Base-by-base conservation (phyloP, 257 asterid species). In the Solanum appendiculatum region DNA sequence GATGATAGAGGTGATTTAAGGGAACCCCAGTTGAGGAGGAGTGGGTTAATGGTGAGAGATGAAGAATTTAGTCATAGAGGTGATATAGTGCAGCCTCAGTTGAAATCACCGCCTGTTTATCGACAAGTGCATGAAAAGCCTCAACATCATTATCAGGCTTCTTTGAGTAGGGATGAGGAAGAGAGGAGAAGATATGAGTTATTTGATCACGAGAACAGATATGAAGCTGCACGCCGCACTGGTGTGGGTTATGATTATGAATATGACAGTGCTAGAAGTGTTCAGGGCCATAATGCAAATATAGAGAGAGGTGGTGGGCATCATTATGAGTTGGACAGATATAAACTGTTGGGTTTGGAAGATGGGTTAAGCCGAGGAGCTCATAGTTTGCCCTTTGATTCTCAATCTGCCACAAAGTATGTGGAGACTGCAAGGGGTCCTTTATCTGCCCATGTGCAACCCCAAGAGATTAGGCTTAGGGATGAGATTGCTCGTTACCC, bases 401-500 rank as follows among this genome's bases (percentile, higher is more conserved):
- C 70, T 10, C 80, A 74, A 46, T 77, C 81, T 48, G 15, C 74
- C 69, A 44, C 70, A 60, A 64, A 75, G 29, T 88, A 85, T 46
- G 88, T n/a, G 39, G 90, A 85, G 42, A 31, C n/a, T 51, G 72
- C 83, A 21, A 51, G 64, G 83, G 78, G 63, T 85, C 73, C 82
- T 29, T 54, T 37, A 85, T 85, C 88, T 7, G 29, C 31, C 23
- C 69, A 42, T 9, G 36, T 40, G 84, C 82, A 44, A 34, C 39
- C 18, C 63, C 86, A 39, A 15, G 64, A 29, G 63, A 51, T 58
- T 42, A 44, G 88, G 68, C 48, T 31, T 60, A 42, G 63, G 31
- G 39, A 86, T 78, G 88, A 70, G 68, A 69, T 34, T 15, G 13
- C 72, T 74, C 23, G 7, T 51, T 87, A 89, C 60, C 88, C 90